Evolutionary conservation across 164 flowering plant genomes (phyloP), one percentile per base, ranked within the genome.

Genomic region (Stephania yunnanensis): DNA sequence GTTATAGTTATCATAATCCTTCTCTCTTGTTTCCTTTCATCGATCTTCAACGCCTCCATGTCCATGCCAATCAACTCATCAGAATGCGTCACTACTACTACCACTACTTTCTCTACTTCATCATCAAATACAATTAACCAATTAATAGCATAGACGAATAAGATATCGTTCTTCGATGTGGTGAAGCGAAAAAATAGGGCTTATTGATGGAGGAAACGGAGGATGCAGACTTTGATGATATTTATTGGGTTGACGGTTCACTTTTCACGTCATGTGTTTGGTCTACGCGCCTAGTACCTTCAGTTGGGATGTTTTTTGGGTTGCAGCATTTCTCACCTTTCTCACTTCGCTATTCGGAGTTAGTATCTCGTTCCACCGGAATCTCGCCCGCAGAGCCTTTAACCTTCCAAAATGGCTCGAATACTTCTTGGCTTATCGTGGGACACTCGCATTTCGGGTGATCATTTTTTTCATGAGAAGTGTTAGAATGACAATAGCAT

Each of bases 381-480:
- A 94, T 71, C 91, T 92, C 36, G 81, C 94, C 17, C 98, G 92
- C 73, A 76, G 82, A 78, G 90, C 95, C 69, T 92, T 92, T 74
- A 91, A 88, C 84, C 85, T 91, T 45, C 94, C 95, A 29, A 94
- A 89, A 80, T 88, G 91, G 92, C 94, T 94, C 48, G 98, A 94
- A 79, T 94, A 91, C 79, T 64, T 81, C 5, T 91, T 88, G 71
- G 98, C 97, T 2, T 92, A 92, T 71, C 89, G 86, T 80, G 98
- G 92, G 1, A 88, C 79, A 76, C 87, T 79, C 10, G 95, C 95
- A 0, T 86, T 90, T 44, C 94, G 91, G 91, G 97, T 90, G 25
- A 46, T 78, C 12, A 10, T 48, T 36, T 44, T 7, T 3, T 71
- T 48, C 44, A 25, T 25, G 25, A 25, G 25, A 25, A 25, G 25